phyloP scores from a whole-genome alignment of 345 rosid genomes.

The Lepidium africanum region DNA sequence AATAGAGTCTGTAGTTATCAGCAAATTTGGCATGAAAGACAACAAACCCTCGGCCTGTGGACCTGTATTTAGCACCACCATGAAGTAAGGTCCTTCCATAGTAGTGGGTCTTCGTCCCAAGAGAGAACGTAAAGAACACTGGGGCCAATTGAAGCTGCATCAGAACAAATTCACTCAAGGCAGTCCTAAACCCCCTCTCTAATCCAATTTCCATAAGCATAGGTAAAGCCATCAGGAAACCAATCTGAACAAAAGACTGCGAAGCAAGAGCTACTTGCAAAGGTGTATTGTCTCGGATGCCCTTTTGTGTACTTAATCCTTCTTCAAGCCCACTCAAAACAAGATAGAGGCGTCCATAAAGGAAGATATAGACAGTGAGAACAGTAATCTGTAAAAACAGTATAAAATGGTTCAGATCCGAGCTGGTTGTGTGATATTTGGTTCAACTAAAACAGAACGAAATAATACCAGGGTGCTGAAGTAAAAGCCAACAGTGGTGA shows the following conservation, averaged over 20 bases:
- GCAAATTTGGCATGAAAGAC: conserved; percentile 99
- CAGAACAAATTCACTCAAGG: conserved; percentile 85
- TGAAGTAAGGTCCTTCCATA: conserved; percentile 95
- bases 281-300: conserved; percentile 83
- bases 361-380: conserved; percentile 93
- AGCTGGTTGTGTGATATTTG: background rate
- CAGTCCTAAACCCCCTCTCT: conserved; percentile 94
- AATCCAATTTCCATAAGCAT: conserved; percentile 99
- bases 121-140: conserved; percentile 96
- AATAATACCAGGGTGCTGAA: conserved; percentile 79
- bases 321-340: conserved; percentile 94
- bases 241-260: conserved; percentile 96
- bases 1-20: conserved; percentile 92
- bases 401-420: background rate
- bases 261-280: conserved; percentile 99
- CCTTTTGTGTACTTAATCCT: conserved; percentile 61
- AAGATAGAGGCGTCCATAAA: conserved; percentile 97
- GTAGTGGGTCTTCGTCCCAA: conserved; percentile 97
- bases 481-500: conserved; percentile 97
- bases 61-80: conserved; percentile 95
- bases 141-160: conserved; percentile 98
- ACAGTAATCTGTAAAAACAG: conserved; percentile 73
- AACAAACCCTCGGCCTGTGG: conserved; percentile 97
- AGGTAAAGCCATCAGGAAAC: conserved; percentile 90
- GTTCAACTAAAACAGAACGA: background rate